Evolutionary conservation across 176 grass and related monocot genomes (phyloP).

Genomic region (Tillandsia fasciculata): DNA sequence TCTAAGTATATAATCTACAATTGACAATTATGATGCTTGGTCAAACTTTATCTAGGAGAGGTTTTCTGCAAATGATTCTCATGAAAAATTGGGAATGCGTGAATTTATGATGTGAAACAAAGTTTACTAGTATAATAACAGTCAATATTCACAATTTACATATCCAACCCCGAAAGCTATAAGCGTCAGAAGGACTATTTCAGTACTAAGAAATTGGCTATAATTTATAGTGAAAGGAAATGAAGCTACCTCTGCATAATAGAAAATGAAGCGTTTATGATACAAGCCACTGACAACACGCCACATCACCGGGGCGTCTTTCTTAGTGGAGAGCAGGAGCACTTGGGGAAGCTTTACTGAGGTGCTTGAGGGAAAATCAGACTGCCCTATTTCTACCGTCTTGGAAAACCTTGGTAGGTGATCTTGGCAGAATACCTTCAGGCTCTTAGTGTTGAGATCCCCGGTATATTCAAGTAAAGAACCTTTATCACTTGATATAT

Average conservation of each 20-base stretch:
- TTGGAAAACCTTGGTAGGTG: conserved; percentile 86
- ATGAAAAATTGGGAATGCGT: not conserved
- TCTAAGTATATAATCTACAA: not conserved
- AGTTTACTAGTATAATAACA: too few species aligned
- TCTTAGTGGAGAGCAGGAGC: conserved; percentile 70
- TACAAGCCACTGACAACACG: conserved; percentile 75
- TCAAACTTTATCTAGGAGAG: not conserved
- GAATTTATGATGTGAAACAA: too few species aligned
- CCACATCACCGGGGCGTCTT: conserved; percentile 87
- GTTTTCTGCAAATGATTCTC: not conserved
- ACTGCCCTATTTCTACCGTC: conserved; percentile 45
- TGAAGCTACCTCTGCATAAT: conserved; percentile 58
- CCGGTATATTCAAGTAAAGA: conserved; percentile 84
- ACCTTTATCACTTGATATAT: conserved; percentile 45
- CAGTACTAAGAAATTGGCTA: too few species aligned
- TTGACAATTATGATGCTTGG: too few species aligned
- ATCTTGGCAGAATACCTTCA: conserved; percentile 85
- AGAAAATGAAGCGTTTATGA: conserved; percentile 53
- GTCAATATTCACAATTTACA: too few species aligned
- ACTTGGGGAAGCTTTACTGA: conserved; percentile 62
- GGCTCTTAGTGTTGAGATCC: conserved; percentile 55
- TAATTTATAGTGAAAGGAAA: not conserved
- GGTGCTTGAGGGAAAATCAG: conserved; percentile 41
- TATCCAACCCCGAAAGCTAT: too few species aligned
- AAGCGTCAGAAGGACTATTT: too few species aligned